Conservation (phyloP, 2,329 filamentous ascomycete species). For the Colletotrichum tabaci region DNA sequence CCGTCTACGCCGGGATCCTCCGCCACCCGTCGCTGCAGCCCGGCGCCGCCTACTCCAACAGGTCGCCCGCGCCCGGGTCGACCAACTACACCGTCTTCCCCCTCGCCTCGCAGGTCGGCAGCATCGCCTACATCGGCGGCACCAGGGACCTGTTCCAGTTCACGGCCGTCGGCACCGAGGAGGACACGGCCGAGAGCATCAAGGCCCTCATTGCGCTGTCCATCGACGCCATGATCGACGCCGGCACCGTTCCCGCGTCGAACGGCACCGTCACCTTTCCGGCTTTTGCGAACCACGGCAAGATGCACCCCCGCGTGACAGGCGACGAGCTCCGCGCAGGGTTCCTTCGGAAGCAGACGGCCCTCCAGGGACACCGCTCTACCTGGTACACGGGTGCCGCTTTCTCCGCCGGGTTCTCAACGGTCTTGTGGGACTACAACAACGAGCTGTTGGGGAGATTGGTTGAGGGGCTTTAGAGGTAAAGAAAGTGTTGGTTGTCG, state of each 20-base stretch:
- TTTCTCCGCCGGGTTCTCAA: conserved; percentile 52
- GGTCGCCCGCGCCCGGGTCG: conserved; percentile 41
- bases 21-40: conserved; percentile 46
- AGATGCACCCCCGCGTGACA: conserved; percentile 53
- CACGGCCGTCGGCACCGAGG: conserved; percentile 48
- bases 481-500: too few relatives aligned
- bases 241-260: conserved; percentile 46
- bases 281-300: conserved; percentile 54
- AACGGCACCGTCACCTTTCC: conserved; percentile 49
- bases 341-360: conserved; percentile 58
- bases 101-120: conserved; percentile 43
- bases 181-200: conserved; percentile 44
- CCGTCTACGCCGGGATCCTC: conserved; percentile 47
- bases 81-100: conserved; percentile 48
- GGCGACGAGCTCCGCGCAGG: conserved; percentile 53
- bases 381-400: conserved; percentile 63
- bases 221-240: conserved; percentile 49
- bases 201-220: conserved; percentile 47
- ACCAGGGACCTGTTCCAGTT: conserved; percentile 50
- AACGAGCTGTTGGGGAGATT: conserved; percentile 46
- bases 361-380: conserved; percentile 59
- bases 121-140: conserved; percentile 51
- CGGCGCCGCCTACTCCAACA: conserved; percentile 44
- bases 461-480: conserved; percentile 27
- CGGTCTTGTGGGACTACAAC: conserved; percentile 54